Evolutionary conservation across 2,329 filamentous ascomycete species (phyloP).

Genomic region (Fusarium sp.): DNA sequence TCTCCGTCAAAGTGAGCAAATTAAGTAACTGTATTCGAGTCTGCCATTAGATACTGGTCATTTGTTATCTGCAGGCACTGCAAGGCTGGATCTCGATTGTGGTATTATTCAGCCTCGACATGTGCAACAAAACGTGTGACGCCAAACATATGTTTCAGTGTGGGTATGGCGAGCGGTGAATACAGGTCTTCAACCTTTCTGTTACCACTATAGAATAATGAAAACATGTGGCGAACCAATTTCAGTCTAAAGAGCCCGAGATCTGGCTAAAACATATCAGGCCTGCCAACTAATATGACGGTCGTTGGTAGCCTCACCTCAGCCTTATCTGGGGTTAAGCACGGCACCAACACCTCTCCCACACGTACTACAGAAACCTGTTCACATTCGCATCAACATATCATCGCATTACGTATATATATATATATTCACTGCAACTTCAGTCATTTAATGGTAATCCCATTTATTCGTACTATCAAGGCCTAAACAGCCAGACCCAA

Average conservation of each 20-base stretch:
- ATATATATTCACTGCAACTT: not conserved
- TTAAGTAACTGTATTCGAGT: not conserved
- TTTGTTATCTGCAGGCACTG: not conserved
- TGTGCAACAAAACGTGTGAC: not conserved
- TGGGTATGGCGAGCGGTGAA: too few relatives aligned
- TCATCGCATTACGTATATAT: not conserved
- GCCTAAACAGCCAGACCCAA: slow-evolving; percentile 44
- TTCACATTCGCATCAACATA: not conserved
- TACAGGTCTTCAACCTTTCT: not conserved
- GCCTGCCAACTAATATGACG: not conserved
- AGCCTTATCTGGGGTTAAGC: not conserved
- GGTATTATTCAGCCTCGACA: not conserved
- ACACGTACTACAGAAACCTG: not conserved
- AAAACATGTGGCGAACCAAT: not conserved
- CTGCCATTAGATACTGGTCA: too few relatives aligned
- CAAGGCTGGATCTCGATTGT: not conserved
- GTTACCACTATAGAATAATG: not conserved
- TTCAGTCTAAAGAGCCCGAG: not conserved
- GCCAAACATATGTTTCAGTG: not conserved
- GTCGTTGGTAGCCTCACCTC: not conserved
- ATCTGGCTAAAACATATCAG: not conserved
- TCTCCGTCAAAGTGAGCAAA: not conserved
- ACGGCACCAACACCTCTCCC: not conserved
- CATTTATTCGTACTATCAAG: slow-evolving; percentile 48
- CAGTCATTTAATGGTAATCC: slow-evolving; percentile 10